Base-by-base conservation (phyloP, 2,329 filamentous ascomycete species). In the Ramularia endophylla region DNA sequence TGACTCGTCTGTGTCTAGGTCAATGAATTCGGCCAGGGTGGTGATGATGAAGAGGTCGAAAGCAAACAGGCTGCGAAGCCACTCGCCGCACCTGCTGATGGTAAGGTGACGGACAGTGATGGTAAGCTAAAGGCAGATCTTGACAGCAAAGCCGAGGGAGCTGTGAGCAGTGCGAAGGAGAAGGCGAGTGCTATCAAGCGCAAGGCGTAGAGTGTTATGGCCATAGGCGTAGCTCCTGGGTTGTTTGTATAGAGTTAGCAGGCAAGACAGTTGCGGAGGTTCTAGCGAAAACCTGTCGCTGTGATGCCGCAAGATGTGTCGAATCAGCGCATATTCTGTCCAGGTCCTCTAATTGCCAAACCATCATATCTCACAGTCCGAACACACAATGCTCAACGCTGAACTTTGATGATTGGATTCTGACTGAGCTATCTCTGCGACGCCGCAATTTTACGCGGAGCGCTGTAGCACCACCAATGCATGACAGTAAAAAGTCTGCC, bases 21-120 rank as follows among this genome's bases (percentile, higher is more conserved):
- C 61, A 98, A 98, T 65, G 92, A 98, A 66, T 98, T 97, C 61
- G 92, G 92, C 7, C 92, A 97, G 72, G 92, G 90, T 27, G 92
- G 92, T n/a, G 90, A 94, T n/a, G 85, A 87, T 18, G 86, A 88
- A 16, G 77, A 79, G 36, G 72, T 75, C 46, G 74, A 72, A 41
- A 70, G 71, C 44, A 67, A 67, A 27, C 74, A 74, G 46, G 65
- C 65, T 1, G 60, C 58, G 12, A 64, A 65, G 53, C 67, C 67
- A 11, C 42, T 71, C 12, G 56, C 52, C 7, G 59, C 57, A 18
- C 49, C 60, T 18, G 51, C 66, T 1, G 54, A 42, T 13, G 51
- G 46, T 3, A 36, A 37, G 22, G 44, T 44, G 17, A 46, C 43
- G 7, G 48, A 51, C 31, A 32, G 28, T 18, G 33, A 42, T 4